Evolutionary conservation across 805 yeast species (phyloP).

Genomic region (Candida michaelii): DNA sequence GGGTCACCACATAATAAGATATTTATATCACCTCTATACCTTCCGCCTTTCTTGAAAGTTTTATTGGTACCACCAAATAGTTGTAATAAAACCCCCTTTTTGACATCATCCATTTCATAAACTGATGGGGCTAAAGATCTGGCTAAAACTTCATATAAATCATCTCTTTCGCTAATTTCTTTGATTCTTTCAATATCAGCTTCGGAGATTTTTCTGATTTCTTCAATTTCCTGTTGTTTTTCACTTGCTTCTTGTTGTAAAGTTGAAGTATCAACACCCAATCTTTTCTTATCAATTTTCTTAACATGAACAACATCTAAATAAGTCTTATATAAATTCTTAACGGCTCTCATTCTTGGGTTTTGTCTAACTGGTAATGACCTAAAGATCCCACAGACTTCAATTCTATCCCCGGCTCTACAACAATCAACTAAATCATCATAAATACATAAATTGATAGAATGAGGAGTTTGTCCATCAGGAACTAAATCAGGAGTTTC

Average conservation of each 20-base stretch:
- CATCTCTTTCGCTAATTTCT: conserved; percentile 63
- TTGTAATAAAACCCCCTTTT: conserved; percentile 90
- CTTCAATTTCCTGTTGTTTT: conserved; percentile 73
- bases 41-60: conserved; percentile 83
- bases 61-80: conserved; percentile 95
- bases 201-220: conserved; percentile 63
- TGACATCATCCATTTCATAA: conserved; percentile 94
- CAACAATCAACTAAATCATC: conserved; percentile 94
- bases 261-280: conserved; percentile 80
- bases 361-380: conserved; percentile 90
- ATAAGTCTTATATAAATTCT: conserved; percentile 85
- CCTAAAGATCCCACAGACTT: conserved; percentile 92
- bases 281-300: conserved; percentile 76
- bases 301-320: conserved; percentile 91
- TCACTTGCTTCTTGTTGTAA: conserved; percentile 51
- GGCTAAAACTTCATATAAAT: conserved; percentile 80
- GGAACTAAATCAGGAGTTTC: conserved; percentile 97
- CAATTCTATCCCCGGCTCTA: conserved; percentile 95
- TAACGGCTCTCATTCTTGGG: conserved; percentile 78
- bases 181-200: conserved; percentile 68
- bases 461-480: conserved; percentile 98
- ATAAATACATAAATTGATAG: conserved; percentile 88
- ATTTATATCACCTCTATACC: conserved; percentile 94
- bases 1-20: conserved; percentile 96
- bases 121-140: conserved; percentile 96